Base-by-base conservation (phyloP, 495 filamentous ascomycete genomes). In the Endocarpon pusillum region DNA sequence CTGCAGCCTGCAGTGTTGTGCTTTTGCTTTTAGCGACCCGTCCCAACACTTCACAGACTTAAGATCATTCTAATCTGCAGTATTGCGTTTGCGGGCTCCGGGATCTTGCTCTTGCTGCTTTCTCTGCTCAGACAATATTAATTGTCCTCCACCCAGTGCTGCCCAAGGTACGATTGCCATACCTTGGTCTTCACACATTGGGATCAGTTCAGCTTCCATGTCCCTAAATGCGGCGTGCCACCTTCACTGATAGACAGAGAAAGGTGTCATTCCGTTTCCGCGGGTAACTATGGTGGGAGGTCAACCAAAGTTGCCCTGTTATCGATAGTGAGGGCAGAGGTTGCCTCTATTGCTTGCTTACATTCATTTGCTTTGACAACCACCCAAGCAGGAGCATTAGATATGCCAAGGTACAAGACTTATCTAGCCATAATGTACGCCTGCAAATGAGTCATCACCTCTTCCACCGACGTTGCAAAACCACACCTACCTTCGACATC, bases 61-160 rank as follows among this genome's bases (percentile, higher is more conserved):
- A 22, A 42, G 19, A 24, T 45, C 39, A 5, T 35, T 14, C 26
- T 3, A 1, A 44, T 32, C 40, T 73, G 74, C 28, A 53, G 45
- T 36, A 64, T 47, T 5, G 71, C 53, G 40, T 73, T 75, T 2
- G 69, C 71, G 10, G 74, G 45, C 0, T 69, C 70, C n/a, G 69
- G 46, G 17, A 46, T 49, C 3, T 62, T 61, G 14, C 63, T 7
- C 19, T 36, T 23, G 17, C 54, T 62, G 22, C 55, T 55, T 41
- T 41, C 11, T 57, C 47, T 16, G 24, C 23, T 21, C 24, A 17
- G 35, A 22, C 3, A 30, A 12, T 28, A 15, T 17, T 3, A 62
- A 56, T 21, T 45, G 36, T 17, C 57, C 57, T 6, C 39, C 30
- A 18, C 49, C 49, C 1, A 61, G 41, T 12, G 45, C 35, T 7